Evolutionary conservation across 805 yeast species (phyloP).

Genomic region (Sugiyamaella valdiviana): DNA sequence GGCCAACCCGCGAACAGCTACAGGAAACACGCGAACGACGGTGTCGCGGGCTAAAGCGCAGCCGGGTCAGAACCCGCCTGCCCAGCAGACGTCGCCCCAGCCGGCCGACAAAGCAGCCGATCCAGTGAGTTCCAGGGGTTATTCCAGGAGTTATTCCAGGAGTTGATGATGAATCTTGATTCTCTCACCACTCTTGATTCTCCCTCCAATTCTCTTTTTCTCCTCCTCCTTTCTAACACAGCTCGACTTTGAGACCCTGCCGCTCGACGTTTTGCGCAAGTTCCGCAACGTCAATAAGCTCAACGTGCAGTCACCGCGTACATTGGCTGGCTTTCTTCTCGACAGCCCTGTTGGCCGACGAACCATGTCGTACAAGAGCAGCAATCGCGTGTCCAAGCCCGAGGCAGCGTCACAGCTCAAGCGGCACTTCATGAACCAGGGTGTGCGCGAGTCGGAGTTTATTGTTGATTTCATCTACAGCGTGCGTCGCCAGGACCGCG

Average conservation of each 20-base stretch:
- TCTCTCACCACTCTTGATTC: too few species aligned
- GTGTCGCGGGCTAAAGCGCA: neutral
- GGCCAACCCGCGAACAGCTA: conserved; percentile 1
- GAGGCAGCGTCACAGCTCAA: conserved; percentile 57
- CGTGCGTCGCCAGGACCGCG: conserved; percentile 56
- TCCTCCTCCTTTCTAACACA: conserved; percentile 6
- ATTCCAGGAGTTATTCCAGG: neutral
- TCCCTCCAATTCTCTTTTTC: too few species aligned
- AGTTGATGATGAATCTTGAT: too few species aligned
- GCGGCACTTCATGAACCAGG: conserved; percentile 56
- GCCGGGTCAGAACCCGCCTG: neutral
- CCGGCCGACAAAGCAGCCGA: conserved; percentile 2
- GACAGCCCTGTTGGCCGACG: conserved; percentile 69
- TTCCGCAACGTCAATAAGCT: conserved; percentile 60
- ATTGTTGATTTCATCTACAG: conserved; percentile 85
- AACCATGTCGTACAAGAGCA: conserved; percentile 42
- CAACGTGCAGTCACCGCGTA: conserved; percentile 49
- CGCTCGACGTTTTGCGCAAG: conserved; percentile 57
- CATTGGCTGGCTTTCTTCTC: conserved; percentile 63
- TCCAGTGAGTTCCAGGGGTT: conserved; percentile 4
- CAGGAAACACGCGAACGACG: neutral
- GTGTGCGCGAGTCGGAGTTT: conserved; percentile 74
- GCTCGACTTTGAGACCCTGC: conserved; percentile 61
- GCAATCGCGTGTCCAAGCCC: conserved; percentile 45
- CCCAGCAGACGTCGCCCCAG: conserved; percentile 7